phyloP scores from a whole-genome alignment of 2,329 filamentous ascomycete genomes.

The Fusarium nelsonii region DNA sequence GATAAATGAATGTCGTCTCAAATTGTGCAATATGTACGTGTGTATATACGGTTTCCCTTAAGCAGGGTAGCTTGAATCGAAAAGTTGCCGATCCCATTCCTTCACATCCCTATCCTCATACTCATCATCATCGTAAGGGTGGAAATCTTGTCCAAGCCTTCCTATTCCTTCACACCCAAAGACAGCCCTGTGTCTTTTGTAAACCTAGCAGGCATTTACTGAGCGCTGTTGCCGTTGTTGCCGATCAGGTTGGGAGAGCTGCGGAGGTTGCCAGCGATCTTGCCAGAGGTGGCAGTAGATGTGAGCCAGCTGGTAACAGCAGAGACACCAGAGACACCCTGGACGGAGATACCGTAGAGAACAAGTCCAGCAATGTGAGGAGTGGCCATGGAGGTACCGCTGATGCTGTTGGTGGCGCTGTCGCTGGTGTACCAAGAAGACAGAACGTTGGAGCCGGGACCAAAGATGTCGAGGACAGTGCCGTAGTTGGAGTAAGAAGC shows the following conservation, averaged over 20 bases:
- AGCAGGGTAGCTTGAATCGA: slow-evolving; percentile 13
- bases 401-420: slow-evolving; percentile 61
- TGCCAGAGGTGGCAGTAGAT: slow-evolving; percentile 56
- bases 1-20: not conserved
- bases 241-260: slow-evolving; percentile 62
- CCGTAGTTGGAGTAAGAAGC: slow-evolving; percentile 67
- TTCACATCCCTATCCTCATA: slow-evolving; percentile 5
- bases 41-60: slow-evolving; percentile 18
- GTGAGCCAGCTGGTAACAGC: slow-evolving; percentile 59
- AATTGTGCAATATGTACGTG: slow-evolving; percentile 19
- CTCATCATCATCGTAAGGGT: slow-evolving; percentile 5
- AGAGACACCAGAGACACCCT: slow-evolving; percentile 51
- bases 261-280: slow-evolving; percentile 55
- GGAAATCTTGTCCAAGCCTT: not conserved
- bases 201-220: slow-evolving; percentile 36
- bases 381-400: slow-evolving; percentile 73
- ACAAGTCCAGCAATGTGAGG: slow-evolving; percentile 72
- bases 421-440: slow-evolving; percentile 62
- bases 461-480: slow-evolving; percentile 62
- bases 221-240: slow-evolving; percentile 61
- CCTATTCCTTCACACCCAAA: not conserved
- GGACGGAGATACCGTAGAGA: slow-evolving; percentile 60
- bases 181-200: not conserved
- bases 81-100: not conserved
- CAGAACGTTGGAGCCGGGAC: slow-evolving; percentile 60